Evolutionary conservation across 1,284 basidiomycete genomes (phyloP), one percentile per base, ranked within the genome.

Genomic region (Ceratobasidium papillatum): DNA sequence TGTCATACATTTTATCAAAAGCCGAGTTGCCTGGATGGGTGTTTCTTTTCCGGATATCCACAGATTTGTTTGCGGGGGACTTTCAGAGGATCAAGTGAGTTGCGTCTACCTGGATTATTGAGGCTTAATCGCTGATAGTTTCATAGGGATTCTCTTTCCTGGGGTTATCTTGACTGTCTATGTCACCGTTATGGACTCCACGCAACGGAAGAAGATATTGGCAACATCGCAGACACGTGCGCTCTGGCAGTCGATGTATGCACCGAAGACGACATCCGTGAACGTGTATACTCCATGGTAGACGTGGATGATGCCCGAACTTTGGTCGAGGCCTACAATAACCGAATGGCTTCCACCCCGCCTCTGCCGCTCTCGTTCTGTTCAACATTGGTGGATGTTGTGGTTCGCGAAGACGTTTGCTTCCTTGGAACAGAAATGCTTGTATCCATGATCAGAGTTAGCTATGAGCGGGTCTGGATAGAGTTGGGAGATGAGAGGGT

Each of bases 101-200:
- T 17, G 12, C 25, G 11, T 43, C 14, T n/a, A 3, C 22, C 17
- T 32, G 27, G 17, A 32, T 25, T 27, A 12, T 2, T n/a, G 25
- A 32, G 17, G 4, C 14, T 17, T 47, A 45, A 5, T 65, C 51
- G 12, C 27, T 27, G 8, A 65, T 25, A 22, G n/a, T 22, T 12
- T 11, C 9, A 9, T 34, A 65, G 38, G 9, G 27, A 65, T 9
- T 19, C 8, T 17, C 14, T 34, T 11, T 7, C n/a, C 4, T 65
- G 63, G 63, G 47, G 43, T 1, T 65, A 34, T 32, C 43, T 65
- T 17, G 63, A 65, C 45, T 34, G 30, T 30, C 12, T 65, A 30
- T 65, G 43, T n/a, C 63, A 65, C 34, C 63, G 63, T 12, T 65
- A 65, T 51, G 63, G 30, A 32, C 63, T 65, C 14, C 19, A 14